Percentiles rank a stretch among this genome's conserved stretches.
Evolutionary conservation across 2,329 filamentous ascomycete genomes (phyloP).

Genomic region (Verticillium tricorpus): DNA sequence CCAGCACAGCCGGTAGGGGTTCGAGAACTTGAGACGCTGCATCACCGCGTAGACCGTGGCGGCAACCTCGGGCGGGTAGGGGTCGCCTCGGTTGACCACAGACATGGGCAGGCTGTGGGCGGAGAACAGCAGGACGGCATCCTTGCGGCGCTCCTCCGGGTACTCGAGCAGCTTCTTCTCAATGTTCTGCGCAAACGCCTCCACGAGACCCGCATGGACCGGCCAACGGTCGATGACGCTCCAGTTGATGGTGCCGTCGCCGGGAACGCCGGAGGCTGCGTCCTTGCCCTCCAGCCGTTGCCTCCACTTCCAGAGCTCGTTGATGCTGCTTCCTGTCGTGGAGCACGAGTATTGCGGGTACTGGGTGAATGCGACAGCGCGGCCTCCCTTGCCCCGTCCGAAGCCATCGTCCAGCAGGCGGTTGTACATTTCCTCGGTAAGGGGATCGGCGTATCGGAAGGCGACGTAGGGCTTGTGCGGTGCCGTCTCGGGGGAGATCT

Average conservation of each 20-base stretch:
- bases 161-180: constrained; percentile 81
- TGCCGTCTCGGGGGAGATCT: constrained; percentile 84
- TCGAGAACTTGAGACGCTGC: constrained; percentile 79
- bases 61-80: constrained; percentile 92
- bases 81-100: constrained; percentile 92
- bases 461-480: constrained; percentile 97
- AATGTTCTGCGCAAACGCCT: constrained; percentile 90
- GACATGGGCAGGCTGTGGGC: constrained; percentile 96
- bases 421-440: constrained; percentile 92
- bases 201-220: constrained; percentile 80
- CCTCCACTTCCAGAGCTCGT: constrained; percentile 97
- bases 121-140: constrained; percentile 86
- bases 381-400: constrained; percentile 80
- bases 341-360: constrained; percentile 99
- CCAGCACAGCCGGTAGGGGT: constrained; percentile 94
- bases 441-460: constrained; percentile 87
- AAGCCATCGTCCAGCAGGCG: constrained; percentile 83
- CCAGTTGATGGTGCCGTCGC: constrained; percentile 77
- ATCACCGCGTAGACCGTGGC: constrained; percentile 98
- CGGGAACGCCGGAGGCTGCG: constrained; percentile 43
- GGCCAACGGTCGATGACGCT: constrained; percentile 98
- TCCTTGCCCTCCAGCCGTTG: constrained; percentile 79
- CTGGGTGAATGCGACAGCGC: constrained; percentile 95
- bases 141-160: constrained; percentile 70
- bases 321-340: constrained; percentile 91